Evolutionary conservation across 2,329 filamentous ascomycete species (phyloP).

Genomic region (Nemania serpens): DNA sequence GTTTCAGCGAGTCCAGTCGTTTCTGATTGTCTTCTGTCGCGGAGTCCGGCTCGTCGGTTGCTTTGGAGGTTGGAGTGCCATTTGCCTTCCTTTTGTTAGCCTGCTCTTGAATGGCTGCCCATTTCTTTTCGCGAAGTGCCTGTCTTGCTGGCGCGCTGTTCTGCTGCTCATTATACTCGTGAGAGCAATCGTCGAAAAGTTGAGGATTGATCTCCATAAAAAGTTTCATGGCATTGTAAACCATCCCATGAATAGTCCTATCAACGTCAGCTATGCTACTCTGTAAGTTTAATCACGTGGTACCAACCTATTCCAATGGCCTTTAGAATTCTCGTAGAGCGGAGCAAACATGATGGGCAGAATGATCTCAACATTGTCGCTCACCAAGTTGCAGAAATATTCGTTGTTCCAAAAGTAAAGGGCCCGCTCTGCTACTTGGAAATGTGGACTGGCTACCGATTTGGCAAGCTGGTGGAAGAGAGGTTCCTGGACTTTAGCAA

Average conservation of each 20-base stretch:
- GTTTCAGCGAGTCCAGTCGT: slow-evolving; percentile 84
- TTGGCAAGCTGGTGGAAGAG: slow-evolving; percentile 97
- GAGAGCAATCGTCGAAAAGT: slow-evolving; percentile 97
- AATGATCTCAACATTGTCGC: slow-evolving; percentile 98
- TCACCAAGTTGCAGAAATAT: slow-evolving; percentile 99
- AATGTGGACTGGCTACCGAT: slow-evolving; percentile 96
- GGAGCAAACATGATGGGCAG: slow-evolving; percentile 99
- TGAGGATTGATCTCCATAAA: slow-evolving; percentile 99
- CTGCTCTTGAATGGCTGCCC: slow-evolving; percentile 83
- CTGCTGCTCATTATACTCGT: slow-evolving; percentile 96
- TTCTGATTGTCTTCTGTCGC: slow-evolving; percentile 83
- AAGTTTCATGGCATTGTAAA: slow-evolving; percentile 99
- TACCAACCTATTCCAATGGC: slow-evolving; percentile 93
- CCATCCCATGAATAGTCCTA: slow-evolving; percentile 99
- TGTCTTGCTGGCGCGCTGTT: slow-evolving; percentile 88
- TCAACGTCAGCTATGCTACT: slow-evolving; percentile 39
- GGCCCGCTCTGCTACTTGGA: slow-evolving; percentile 96
- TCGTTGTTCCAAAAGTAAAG: slow-evolving; percentile 99
- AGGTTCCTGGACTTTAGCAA: slow-evolving; percentile 97
- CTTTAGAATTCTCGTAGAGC: slow-evolving; percentile 97
- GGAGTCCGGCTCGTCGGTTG: slow-evolving; percentile 75
- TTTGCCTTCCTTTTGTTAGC: slow-evolving; percentile 69
- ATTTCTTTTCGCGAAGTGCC: slow-evolving; percentile 80
- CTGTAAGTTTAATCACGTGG: background rate
- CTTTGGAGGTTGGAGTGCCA: slow-evolving; percentile 46